Base-by-base conservation (phyloP, 2,329 filamentous ascomycete genomes). In the Fusarium brachygibbosum region DNA sequence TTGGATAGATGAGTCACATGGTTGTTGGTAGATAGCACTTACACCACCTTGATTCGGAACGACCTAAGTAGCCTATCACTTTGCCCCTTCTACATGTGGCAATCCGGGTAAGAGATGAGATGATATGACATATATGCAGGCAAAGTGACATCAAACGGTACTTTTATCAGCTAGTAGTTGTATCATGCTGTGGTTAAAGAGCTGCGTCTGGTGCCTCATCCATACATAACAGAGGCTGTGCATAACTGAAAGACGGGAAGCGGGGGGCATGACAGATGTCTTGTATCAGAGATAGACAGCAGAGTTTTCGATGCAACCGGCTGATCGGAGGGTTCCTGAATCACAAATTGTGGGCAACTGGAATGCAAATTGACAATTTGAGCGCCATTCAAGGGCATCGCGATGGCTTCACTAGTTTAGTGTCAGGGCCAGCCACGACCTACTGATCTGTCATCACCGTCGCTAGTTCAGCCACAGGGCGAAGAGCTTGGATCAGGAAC, bases 361-460 rank as follows among this genome's bases (percentile, higher is more conserved):
- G 69, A 71, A 71, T 71, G 69, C 4, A 41, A 25, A 19, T 16
- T 52, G 25, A 25, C 14, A 38, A 40, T 29, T 46, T 23, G 28
- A 66, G 63, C 64, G 60, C 69, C 45, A 64, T 38, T 19, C 28
- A 35, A 41, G 37, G 61, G 52, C 35, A 56, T 46, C 19, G 55
- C 11, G 32, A 67, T 70, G 41, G 62, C 69, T 67, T 70, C 57
- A 34, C 52, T 67, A 67, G 63, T 35, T 31, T 37, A 40, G 42
- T 42, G 19, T 42, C 32, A 34, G 44, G 13, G 35, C n/a, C 25
- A 37, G 40, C 34, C 42, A 41, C n/a, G 28, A 17, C 12, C 50
- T 16, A 45, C 23, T 37, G 31, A 31, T 48, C 28, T 49, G 41
- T 29, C 37, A 64, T 29, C n/a, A 28, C 28, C 11, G 29, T 21